phyloP scores from a whole-genome alignment of 1,284 basidiomycete genomes.

The Sphagnurus paluster region DNA sequence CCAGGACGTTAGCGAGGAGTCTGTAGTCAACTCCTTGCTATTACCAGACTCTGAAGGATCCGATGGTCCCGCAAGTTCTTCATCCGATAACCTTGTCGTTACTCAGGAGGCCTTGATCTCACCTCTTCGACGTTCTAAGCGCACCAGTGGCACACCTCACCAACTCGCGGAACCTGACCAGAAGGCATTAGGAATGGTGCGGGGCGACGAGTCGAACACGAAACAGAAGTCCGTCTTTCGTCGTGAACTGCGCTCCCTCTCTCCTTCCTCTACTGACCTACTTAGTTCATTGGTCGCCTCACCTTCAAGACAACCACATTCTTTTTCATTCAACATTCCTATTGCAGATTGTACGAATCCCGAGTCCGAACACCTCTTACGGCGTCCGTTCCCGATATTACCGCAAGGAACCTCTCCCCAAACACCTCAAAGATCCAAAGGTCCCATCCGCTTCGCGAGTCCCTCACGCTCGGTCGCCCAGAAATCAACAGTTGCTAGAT shows the following conservation, averaged over 20 bases:
- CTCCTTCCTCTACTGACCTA: slow-evolving; percentile 38
- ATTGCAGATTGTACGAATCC: slow-evolving; percentile 6
- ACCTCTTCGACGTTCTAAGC: neutral
- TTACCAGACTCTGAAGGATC: slow-evolving; percentile 3
- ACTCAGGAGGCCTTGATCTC: neutral
- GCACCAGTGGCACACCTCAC: neutral
- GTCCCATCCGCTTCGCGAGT: slow-evolving; percentile 25
- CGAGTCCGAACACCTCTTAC: slow-evolving; percentile 13
- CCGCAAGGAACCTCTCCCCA: slow-evolving; percentile 16
- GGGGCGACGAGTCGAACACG: slow-evolving; percentile 11
- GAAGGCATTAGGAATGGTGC: slow-evolving; percentile 20
- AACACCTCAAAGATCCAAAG: slow-evolving; percentile 20
- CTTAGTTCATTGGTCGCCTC: slow-evolving; percentile 29
- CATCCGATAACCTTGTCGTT: neutral
- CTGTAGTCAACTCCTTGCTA: slow-evolving; percentile 1
- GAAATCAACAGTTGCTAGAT: slow-evolving; percentile 35
- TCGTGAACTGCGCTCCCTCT: slow-evolving; percentile 41
- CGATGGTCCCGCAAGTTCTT: neutral
- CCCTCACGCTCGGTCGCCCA: slow-evolving; percentile 29
- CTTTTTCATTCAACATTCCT: slow-evolving; percentile 17
- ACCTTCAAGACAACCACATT: slow-evolving; percentile 10
- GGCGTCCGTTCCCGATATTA: slow-evolving; percentile 21
- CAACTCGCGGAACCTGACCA: neutral
- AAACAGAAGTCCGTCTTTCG: slow-evolving; percentile 18
- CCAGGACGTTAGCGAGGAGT: slow-evolving; percentile 3